These are phyloP conservation scores for Vicia faba DNA, from an alignment of 306 rosid species.

Conservation along the genomic window DNA sequence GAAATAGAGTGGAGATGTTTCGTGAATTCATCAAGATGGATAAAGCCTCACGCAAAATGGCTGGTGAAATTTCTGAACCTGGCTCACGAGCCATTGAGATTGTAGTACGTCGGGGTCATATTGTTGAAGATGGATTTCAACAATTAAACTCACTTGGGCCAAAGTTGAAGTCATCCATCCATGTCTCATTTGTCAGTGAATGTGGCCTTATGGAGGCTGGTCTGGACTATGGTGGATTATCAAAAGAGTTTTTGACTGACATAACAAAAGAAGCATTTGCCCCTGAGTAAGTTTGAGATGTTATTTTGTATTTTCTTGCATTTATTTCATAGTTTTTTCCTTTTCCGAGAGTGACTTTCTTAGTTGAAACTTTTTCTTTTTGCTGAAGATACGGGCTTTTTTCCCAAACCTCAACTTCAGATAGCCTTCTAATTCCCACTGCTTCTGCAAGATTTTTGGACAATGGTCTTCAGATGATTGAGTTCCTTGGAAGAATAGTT, in stretches of 20 bases:
- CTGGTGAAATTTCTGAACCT: constrained; percentile 88
- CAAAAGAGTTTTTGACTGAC: constrained; percentile 93
- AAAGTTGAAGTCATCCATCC: constrained; percentile 85
- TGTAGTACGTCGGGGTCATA: constrained; percentile 79
- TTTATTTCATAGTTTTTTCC: constrained; percentile 35
- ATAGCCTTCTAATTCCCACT: constrained; percentile 81
- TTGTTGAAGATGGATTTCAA: constrained; percentile 93
- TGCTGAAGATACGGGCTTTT: constrained; percentile 76
- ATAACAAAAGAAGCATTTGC: constrained; percentile 86
- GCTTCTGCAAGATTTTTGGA: constrained; percentile 83
- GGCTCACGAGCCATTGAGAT: constrained; percentile 81
- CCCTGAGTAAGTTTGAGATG: constrained; percentile 73
- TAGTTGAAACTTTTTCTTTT: constrained; percentile 35
- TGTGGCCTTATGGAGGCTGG: constrained; percentile 99
- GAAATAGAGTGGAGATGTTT: constrained; percentile 91
- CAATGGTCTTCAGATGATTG: constrained; percentile 95
- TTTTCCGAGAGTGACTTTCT: constrained; percentile 32
- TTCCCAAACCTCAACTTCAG: constrained; percentile 88
- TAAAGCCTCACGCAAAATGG: constrained; percentile 89
- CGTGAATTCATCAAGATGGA: constrained; percentile 95
- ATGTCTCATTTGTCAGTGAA: constrained; percentile 96
- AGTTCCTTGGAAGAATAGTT: constrained; percentile 95
- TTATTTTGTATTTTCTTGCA: constrained; percentile 29
- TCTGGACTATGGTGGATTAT: constrained; percentile 95
- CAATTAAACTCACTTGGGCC: constrained; percentile 88